Conservation (phyloP, 2,329 filamentous ascomycete genomes). For the Coniella vitis region DNA sequence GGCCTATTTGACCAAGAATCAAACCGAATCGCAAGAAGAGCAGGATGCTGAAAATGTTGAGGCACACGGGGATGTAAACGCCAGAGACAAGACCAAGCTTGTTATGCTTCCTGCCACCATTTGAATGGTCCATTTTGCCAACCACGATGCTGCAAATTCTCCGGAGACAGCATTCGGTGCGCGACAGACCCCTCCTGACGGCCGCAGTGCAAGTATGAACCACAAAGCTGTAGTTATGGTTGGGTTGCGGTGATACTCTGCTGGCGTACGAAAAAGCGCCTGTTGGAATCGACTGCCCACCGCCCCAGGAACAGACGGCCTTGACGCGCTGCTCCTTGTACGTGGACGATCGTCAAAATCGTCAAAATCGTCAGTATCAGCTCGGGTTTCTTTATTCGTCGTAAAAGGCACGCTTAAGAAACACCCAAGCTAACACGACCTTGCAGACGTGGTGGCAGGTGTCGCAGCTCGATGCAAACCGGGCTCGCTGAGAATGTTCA, state of each 20-base stretch:
- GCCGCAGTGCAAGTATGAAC: not conserved
- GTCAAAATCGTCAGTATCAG: not conserved
- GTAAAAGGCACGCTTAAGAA: not conserved
- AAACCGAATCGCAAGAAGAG: constrained; percentile 89
- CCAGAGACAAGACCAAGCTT: constrained; percentile 74
- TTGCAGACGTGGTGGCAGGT: not conserved
- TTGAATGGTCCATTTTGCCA: constrained; percentile 25
- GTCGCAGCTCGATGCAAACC: not conserved
- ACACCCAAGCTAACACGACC: not conserved
- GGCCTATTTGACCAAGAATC: constrained; percentile 72
- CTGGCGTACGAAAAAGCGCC: too few species aligned
- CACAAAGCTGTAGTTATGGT: not conserved
- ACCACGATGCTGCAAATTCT: not conserved
- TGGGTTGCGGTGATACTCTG: not conserved
- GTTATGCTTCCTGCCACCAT: constrained; percentile 28
- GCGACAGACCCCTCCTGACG: not conserved
- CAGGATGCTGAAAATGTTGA: constrained; percentile 83
- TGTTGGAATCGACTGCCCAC: too few species aligned
- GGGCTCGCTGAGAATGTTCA: not conserved
- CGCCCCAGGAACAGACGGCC: too few species aligned
- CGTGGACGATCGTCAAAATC: not conserved
- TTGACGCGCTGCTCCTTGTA: not conserved
- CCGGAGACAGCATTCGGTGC: not conserved
- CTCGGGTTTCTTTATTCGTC: not conserved
- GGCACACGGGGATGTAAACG: constrained; percentile 80